Base-by-base conservation (phyloP, 495 filamentous ascomycete genomes). In the Xylaria scruposa region DNA sequence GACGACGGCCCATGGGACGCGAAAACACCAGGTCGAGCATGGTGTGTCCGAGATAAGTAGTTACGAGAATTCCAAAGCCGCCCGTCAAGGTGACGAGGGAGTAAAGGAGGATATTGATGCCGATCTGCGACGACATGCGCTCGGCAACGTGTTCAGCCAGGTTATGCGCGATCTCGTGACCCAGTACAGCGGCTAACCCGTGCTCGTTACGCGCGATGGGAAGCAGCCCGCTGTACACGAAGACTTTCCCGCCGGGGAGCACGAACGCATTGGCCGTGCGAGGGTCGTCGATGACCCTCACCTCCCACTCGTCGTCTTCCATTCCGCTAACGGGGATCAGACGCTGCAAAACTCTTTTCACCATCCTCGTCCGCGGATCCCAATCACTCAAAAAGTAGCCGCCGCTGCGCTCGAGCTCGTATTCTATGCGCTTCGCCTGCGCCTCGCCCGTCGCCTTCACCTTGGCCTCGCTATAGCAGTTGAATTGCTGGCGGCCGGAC, bases 161-260 rank as follows among this genome's bases (percentile, higher is more conserved):
- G 47, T 93, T 93, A 77, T 98, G 95, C n/a, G 94, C 93, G 70
- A 98, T 97, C 83, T 98, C 95, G 78, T 98, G 95, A 7, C 93
- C 93, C 9, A 98, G 82, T 31, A 98, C 92, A 3, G 94, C 89
- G 17, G 95, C 95, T 21, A 98, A 81, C 0, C 91, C 93, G 74
- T 93, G 88, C 44, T 97, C 92, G 64, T 85, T 88, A 53, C 83
- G 67, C 59, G 92, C 92, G 19, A 97, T 83, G 2, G 89, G 88
- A 56, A 98, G 76, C 24, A 98, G 92, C 24, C 95, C 92, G 46
- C 89, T 92, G 73, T 92, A 97, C 6, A 98, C 95, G 75, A 98
- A 97, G 21, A 98, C 94, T 75, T 97, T 97, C 2, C 94, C 95
- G 78, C 93, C 94, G 3, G 95, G 95, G 49, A 97, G 84, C 0